Evolutionary conservation across 371 early-diverging fungal species (phyloP).

Genomic region (Polyrhizophydium stewartii): DNA sequence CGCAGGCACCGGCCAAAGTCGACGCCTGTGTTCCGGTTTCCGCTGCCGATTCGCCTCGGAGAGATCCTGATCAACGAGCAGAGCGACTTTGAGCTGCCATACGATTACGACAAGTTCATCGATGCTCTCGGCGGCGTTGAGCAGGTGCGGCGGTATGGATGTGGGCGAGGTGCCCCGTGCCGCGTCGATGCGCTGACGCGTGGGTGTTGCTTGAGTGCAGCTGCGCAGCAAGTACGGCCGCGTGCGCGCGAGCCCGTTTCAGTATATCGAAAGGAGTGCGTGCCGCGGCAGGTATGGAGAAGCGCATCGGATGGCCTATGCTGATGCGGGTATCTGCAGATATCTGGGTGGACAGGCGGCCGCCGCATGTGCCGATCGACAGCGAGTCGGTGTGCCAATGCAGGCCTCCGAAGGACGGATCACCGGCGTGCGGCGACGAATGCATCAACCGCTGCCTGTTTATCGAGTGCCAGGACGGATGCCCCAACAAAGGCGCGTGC

Average conservation of each 20-base stretch:
- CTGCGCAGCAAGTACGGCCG: neutral
- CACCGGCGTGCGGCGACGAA: slow-evolving; percentile 63
- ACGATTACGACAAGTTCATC: slow-evolving; percentile 23
- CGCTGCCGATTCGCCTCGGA: slow-evolving; percentile 31
- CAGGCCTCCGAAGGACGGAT: slow-evolving; percentile 48
- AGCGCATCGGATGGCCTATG: neutral
- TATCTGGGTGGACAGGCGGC: slow-evolving; percentile 69
- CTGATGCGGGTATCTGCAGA: slow-evolving; percentile 33
- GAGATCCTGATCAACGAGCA: slow-evolving; percentile 17
- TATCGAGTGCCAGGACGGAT: slow-evolving; percentile 73
- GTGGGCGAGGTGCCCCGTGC: neutral
- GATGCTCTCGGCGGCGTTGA: slow-evolving; percentile 19
- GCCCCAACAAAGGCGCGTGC: slow-evolving; percentile 68
- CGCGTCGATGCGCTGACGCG: neutral
- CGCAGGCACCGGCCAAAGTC: neutral
- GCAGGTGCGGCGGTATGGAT: slow-evolving; percentile 10
- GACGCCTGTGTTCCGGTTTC: slow-evolving; percentile 6
- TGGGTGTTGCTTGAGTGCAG: neutral
- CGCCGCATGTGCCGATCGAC: slow-evolving; percentile 33
- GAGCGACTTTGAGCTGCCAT: slow-evolving; percentile 37
- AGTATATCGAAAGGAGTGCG: slow-evolving; percentile 28
- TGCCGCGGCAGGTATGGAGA: too few species aligned
- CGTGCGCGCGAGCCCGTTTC: slow-evolving; percentile 21
- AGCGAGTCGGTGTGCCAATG: slow-evolving; percentile 60
- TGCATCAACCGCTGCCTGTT: slow-evolving; percentile 70